Conservation (phyloP, 352 stramenopile genomes). For the Phytophthora citrophthora region DNA sequence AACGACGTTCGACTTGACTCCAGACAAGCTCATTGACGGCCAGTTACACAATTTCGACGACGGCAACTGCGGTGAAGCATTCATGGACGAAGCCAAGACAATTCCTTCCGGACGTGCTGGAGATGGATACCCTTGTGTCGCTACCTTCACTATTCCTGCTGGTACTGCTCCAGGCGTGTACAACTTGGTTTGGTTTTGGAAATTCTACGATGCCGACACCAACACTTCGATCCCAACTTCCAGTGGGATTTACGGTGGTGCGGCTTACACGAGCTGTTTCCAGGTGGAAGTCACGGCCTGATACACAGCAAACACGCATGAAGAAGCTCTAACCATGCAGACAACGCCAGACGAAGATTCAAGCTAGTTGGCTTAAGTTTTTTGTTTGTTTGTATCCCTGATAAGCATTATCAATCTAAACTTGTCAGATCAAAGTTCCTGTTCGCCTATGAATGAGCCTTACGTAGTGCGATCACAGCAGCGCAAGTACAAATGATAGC, state of each 20-base stretch:
- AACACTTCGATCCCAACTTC: conserved; percentile 55
- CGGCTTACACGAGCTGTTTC: conserved; percentile 69
- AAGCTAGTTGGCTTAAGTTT: neutral
- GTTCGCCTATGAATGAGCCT: conserved; percentile 36
- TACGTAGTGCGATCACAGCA: conserved; percentile 69
- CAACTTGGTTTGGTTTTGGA: conserved; percentile 80
- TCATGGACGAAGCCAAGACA: conserved; percentile 41
- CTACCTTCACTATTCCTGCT: conserved; percentile 46
- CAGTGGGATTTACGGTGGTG: conserved; percentile 54
- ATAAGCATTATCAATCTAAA: conserved; percentile 20
- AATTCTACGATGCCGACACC: conserved; percentile 62
- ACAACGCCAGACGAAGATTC: conserved; percentile 11
- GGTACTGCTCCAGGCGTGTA: conserved; percentile 58
- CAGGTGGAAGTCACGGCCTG: conserved; percentile 55
- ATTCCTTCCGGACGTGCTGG: conserved; percentile 51
- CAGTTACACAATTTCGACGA: conserved; percentile 75
- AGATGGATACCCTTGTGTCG: conserved; percentile 63
- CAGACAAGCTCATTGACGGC: conserved; percentile 66
- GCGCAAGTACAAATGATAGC: conserved; percentile 73
- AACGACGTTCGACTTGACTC: conserved; percentile 56
- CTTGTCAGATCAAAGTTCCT: conserved; percentile 6
- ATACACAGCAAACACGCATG: neutral
- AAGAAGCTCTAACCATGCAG: conserved; percentile 1
- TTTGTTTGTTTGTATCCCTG: neutral
- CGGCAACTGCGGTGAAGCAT: conserved; percentile 63